Evolutionary conservation across 208 protist species (phyloP), one percentile per base, ranked within the genome.

Genomic region (Trypanosoma rangeli): DNA sequence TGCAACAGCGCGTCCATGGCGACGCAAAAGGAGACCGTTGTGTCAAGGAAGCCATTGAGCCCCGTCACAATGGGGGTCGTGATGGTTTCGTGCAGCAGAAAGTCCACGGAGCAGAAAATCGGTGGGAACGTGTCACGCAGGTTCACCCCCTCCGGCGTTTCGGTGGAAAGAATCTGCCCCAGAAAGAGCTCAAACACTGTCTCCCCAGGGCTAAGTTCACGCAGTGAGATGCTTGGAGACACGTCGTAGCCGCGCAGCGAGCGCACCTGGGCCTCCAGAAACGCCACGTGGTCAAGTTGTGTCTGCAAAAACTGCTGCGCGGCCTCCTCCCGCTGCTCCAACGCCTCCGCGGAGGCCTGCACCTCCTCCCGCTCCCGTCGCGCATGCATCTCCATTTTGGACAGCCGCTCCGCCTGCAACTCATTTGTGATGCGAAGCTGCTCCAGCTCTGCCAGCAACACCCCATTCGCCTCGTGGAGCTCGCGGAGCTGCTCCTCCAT

Each of bases 131-230:
- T 60, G 35, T 68, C 59, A 29, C 68, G 68, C 33, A 73, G 29
- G 37, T 20, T 63, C 2, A 87, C 61, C 24, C 77, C 81, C 24
- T 53, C 60, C 3, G 87, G 85, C 22, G 81, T 83, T 56, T 89
- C 83, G 5, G 82, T 82, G 1, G 86, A 84, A 0, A 97, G 77
- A 16, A 97, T 80, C 68, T 97, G 92, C 26, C 92, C 92, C 24
- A 97, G 66, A 54, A 95, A 97, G n/a, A 97, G 80, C 80, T 97
- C 89, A 50, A 97, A 87, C 28, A 94, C 88, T 33, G 89, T 97
- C 56, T 95, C 90, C 12, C 70, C 79, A 37, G 64, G 59, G 7
- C 49, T 76, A 44, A 94, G 37, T 13, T 78, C 64, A 59, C 83
- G 68, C 18, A 93, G 60, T 10, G 87, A 73, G 16, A 73, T 63